Evolutionary conservation across 2,329 filamentous ascomycete species (phyloP).

Genomic region (Penicillium sp.): DNA sequence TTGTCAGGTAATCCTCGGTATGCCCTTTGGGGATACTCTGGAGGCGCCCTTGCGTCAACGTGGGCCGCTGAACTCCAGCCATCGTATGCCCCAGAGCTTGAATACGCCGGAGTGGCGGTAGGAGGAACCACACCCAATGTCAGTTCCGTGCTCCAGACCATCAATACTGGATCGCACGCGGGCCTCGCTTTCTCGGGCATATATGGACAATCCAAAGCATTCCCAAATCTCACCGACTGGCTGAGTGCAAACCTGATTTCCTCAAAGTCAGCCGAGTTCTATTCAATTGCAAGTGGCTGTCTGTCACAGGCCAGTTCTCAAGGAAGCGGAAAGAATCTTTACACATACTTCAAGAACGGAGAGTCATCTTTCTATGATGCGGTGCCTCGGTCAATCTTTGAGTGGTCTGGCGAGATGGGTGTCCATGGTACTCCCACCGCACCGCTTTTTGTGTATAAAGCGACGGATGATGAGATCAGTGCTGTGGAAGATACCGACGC

Average conservation of each 20-base stretch:
- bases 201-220: constrained; percentile 24
- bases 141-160: constrained; percentile 21
- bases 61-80: constrained; percentile 21
- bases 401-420: constrained; percentile 18
- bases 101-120: constrained; percentile 30
- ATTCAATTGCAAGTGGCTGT: constrained; percentile 8
- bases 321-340: constrained; percentile 10
- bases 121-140: constrained; percentile 35
- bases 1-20: constrained; percentile 12
- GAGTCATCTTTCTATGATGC: constrained; percentile 8
- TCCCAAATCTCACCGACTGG: constrained; percentile 21
- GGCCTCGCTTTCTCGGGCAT: constrained; percentile 27
- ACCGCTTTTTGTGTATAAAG: constrained; percentile 36
- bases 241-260: constrained; percentile 11
- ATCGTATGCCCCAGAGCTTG: constrained; percentile 18
- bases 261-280: constrained; percentile 13
- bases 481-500: constrained; percentile 29
- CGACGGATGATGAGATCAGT: constrained; percentile 33
- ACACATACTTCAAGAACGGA: constrained; percentile 14
- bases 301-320: not conserved
- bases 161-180: constrained; percentile 26
- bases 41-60: constrained; percentile 14
- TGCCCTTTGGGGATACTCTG: constrained; percentile 24
- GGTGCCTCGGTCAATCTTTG: constrained; percentile 10
- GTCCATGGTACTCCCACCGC: constrained; percentile 15